These are phyloP conservation scores for Rauvolfia tetraphylla DNA, from an alignment of 257 asterid species.

Conservation along the genomic window DNA sequence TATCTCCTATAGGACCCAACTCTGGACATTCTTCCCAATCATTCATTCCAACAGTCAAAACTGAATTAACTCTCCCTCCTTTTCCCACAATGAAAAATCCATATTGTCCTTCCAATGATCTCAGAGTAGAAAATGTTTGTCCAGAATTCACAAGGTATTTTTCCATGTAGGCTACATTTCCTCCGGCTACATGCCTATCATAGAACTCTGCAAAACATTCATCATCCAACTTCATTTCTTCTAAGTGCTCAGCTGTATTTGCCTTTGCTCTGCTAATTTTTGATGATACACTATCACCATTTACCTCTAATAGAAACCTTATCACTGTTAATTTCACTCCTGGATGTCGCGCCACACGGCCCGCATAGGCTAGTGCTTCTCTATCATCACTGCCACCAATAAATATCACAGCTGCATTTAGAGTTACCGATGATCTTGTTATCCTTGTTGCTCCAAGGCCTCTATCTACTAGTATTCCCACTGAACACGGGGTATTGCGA, in stretches of 20 bases:
- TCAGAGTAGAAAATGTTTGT: conserved; percentile 70
- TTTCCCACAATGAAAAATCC: conserved; percentile 83
- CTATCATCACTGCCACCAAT: conserved; percentile 93
- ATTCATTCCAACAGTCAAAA: conserved; percentile 85
- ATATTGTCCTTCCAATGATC: conserved; percentile 81
- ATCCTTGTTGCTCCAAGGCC: conserved; percentile 64
- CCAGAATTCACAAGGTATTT: conserved; percentile 84
- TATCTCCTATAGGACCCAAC: conserved; percentile 89
- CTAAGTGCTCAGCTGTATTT: conserved; percentile 66
- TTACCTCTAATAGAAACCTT: conserved; percentile 68
- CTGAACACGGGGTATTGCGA: conserved; percentile 82
- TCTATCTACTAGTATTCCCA: conserved; percentile 78
- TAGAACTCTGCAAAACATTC: conserved; percentile 87
- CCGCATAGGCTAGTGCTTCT: conserved; percentile 78
- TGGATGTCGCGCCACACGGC: conserved; percentile 79
- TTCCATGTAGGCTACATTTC: conserved; percentile 84
- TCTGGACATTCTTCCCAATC: conserved; percentile 99
- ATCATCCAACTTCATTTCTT: conserved; percentile 85
- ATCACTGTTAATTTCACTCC: conserved; percentile 88
- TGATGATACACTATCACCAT: conserved; percentile 59
- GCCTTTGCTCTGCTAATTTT: conserved; percentile 64
- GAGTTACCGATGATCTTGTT: conserved; percentile 45
- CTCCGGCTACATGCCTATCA: conserved; percentile 77
- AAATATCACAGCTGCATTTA: conserved; percentile 82
- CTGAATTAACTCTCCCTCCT: conserved; percentile 75